These are phyloP conservation scores for Cryptosporidium ubiquitum DNA, from an alignment of 169 alveolate genomes.

Conservation along the genomic window DNA sequence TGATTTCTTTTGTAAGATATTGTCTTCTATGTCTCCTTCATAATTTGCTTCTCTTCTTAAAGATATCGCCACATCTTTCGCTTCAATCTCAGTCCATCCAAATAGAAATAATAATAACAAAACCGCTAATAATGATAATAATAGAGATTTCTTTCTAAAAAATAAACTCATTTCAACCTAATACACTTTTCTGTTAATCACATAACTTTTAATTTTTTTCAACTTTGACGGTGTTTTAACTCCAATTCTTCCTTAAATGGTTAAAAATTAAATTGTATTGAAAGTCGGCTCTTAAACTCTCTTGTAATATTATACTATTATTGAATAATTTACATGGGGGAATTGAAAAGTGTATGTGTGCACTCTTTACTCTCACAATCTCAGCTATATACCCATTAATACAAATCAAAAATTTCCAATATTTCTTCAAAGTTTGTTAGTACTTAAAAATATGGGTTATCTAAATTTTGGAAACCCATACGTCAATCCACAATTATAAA, in stretches of 20 bases:
- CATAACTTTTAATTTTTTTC: constrained; percentile 1
- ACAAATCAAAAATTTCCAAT: background rate
- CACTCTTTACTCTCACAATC: constrained; percentile 15
- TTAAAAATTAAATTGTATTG: constrained; percentile 2
- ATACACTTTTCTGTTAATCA: background rate
- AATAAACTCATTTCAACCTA: constrained; percentile 6
- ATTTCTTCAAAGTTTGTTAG: background rate
- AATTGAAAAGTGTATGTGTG: constrained; percentile 36
- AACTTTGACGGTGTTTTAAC: background rate
- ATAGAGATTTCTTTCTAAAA: background rate
- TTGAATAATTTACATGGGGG: constrained; percentile 38
- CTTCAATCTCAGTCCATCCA: background rate
- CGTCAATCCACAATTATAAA: too few relatives aligned
- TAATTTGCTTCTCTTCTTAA: background rate
- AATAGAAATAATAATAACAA: background rate
- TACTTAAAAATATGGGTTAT: too few relatives aligned
- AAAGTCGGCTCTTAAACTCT: background rate
- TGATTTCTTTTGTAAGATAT: background rate
- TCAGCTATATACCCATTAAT: background rate
- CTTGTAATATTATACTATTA: background rate
- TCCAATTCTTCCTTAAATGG: background rate
- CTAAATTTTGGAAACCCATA: background rate
- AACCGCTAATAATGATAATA: background rate
- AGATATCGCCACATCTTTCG: constrained; percentile 1
- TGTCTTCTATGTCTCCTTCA: background rate